Base-by-base conservation (phyloP, 2,329 filamentous ascomycete genomes). In the Aspergillus neoniger region DNA sequence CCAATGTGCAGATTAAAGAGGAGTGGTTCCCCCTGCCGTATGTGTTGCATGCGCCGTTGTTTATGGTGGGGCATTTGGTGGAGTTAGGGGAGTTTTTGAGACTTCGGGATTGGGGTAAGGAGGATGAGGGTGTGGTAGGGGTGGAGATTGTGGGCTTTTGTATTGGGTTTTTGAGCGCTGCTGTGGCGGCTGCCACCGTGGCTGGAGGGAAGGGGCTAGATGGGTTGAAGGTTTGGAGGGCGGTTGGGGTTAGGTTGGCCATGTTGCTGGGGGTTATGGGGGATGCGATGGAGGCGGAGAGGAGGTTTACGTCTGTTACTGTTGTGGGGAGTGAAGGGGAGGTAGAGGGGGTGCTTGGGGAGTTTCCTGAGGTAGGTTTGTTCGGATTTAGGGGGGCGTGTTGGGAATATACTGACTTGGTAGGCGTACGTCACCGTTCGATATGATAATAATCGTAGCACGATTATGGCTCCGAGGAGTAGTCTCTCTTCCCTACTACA, bases 121-220 rank as follows among this genome's bases (percentile, higher is more conserved):
- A 0, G 25, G 25, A 15, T 14, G 4, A 2, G 12, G 10, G 12
- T 4, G 28, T 10, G 10, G 10, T 4, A 1, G 28, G 1, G 49
- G 59, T 62, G 23, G 65, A 66, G 15, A 58, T 62, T 8, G 62
- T 62, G 2, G 65, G 65, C 1, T 67, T 67, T 19, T 67, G 64
- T 36, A 66, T 67, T 49, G 65, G 65, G 9, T 62, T 67, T 32
- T 30, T 67, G 7, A 62, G 65, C 30, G 64, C 62, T 2, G 56
- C 57, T 2, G 62, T 65, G 12, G 64, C 54, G 7, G 60, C 62
- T 9, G 57, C 38, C 3, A 53, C 61, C 7, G 25, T 28, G 25
- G 25, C 25, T 28, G 25, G 9, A 8, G 7, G 25, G 4, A 39
- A 25, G 10, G 47, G 17, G 5, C 19, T 21, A 14, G 59, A 55